Base-by-base conservation (phyloP, 805 yeast species). In the Zygosaccharomyces rouxii region DNA sequence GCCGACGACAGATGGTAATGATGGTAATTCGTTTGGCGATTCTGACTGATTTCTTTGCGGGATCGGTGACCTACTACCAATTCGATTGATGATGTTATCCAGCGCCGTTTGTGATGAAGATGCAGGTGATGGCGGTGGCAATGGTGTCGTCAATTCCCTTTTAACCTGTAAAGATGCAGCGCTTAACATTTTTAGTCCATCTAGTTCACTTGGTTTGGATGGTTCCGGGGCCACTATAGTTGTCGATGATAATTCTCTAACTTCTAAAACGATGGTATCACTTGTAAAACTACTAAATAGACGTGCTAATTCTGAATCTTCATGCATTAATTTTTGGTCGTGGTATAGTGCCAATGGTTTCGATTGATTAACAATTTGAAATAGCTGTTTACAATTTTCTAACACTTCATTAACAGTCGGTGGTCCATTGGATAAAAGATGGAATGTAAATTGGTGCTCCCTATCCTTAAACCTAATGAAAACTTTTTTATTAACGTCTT, bases 371-470 rank as follows among this genome's bases (percentile, higher is more conserved):
- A 49, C 67, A 28, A 82, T 76, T n/a, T 78, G 76, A 64, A 90
- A 90, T 21, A 90, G 86, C 44, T 75, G 71, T 47, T 79, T 80
- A 13, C 88, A 89, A 62, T 89, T 89, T 48, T 85, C 86, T 10
- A 89, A 57, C n/a, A 90, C 68, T 66, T 90, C 98, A 25, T 75
- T 59, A 35, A 83, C 69, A 0, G 94, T 83, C 2, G 98, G 98
- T 5, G 95, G 84, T 0, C 95, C 84, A 39, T 84, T 79, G 53
- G 80, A 78, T 41, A 73, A 66, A 4, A 80, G 74, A 11, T 86
- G 79, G 64, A 77, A 90, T 3, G 79, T 76, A 59, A 90, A 84
- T 39, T 81, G 77, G 46, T 89, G 75, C 23, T 70, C 71, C 30
- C 78, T 75, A 6, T 76, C 70, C 11, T 78, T 74, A 59, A 79